Conservation (phyloP, 805 yeast genomes). For the Hanseniaspora valbyensis region DNA sequence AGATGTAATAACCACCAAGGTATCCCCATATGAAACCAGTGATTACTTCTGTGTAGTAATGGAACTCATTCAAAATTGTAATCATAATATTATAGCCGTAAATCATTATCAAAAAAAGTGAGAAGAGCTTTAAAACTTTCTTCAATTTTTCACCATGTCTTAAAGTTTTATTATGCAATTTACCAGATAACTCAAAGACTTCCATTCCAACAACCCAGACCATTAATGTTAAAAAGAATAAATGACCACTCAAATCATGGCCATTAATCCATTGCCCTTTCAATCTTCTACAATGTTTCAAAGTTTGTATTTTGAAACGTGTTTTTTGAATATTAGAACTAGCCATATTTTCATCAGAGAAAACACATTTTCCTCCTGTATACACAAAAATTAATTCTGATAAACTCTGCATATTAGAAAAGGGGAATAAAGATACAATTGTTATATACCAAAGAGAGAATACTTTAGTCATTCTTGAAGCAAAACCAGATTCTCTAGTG, state of each 20-base stretch:
- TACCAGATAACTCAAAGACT: conserved; percentile 4
- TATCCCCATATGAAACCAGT: conserved; percentile 24
- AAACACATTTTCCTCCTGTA: conserved; percentile 72
- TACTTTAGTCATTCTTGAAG: conserved; percentile 14
- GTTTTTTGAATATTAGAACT: not conserved
- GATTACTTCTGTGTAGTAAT: conserved; percentile 22
- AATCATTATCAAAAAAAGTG: not conserved
- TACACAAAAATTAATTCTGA: conserved; percentile 74
- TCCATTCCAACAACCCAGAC: conserved; percentile 20
- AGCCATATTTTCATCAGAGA: conserved; percentile 16
- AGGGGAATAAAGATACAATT: conserved; percentile 48
- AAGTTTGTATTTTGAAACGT: not conserved
- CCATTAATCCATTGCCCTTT: conserved; percentile 76
- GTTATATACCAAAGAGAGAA: conserved; percentile 64
- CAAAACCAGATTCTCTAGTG: not conserved
- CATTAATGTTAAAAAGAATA: conserved; percentile 48
- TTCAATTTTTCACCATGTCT: not conserved
- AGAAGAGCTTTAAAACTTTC: not conserved
- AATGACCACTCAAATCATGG: conserved; percentile 94
- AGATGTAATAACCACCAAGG: conserved; percentile 18
- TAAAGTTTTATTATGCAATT: not conserved
- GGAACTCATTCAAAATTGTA: conserved; percentile 10
- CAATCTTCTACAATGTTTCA: conserved; percentile 36
- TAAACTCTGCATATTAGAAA: conserved; percentile 60
- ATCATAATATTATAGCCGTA: conserved; percentile 14